Evolutionary conservation across 768 basidiomycete species (phyloP).

Genomic region (Saitozyma sp.): DNA sequence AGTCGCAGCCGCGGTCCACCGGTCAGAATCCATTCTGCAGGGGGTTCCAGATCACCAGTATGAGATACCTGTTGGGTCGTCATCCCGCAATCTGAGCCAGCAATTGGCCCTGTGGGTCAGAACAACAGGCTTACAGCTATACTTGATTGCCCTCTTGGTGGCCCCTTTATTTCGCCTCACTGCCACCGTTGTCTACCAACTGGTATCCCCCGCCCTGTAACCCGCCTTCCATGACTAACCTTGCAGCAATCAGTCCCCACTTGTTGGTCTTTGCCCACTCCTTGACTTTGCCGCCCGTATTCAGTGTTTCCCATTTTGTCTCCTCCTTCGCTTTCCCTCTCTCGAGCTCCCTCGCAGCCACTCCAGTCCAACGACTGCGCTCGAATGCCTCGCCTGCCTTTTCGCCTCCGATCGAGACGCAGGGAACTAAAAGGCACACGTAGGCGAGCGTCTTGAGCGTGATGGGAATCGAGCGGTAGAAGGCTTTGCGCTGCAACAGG

Average conservation of each 20-base stretch:
- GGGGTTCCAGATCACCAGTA: no score
- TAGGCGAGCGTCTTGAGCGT: slow-evolving; percentile 44
- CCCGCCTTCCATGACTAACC: slow-evolving; percentile 43
- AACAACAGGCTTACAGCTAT: no score
- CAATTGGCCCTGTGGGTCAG: no score
- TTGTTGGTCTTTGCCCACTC: slow-evolving; percentile 47
- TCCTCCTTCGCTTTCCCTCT: slow-evolving; percentile 22
- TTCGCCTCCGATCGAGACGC: slow-evolving; percentile 42
- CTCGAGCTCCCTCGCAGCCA: slow-evolving; percentile 40
- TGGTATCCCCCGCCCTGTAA: no score
- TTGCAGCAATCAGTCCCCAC: slow-evolving; percentile 43
- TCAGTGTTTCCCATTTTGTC: slow-evolving; percentile 37
- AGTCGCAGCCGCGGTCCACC: background rate
- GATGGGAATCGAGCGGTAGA: slow-evolving; percentile 39
- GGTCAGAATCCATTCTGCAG: no score
- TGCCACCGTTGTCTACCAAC: no score
- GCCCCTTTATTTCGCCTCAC: no score
- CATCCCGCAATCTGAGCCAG: no score
- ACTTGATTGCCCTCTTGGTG: no score
- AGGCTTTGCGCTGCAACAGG: slow-evolving; percentile 21
- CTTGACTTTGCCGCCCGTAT: slow-evolving; percentile 28
- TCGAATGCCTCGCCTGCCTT: slow-evolving; percentile 48
- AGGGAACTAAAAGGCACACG: slow-evolving; percentile 39
- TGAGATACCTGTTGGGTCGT: no score
- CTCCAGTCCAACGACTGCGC: slow-evolving; percentile 37